phyloP scores from a whole-genome alignment of 306 rosid genomes.

The Sphenostylis stenocarpa region DNA sequence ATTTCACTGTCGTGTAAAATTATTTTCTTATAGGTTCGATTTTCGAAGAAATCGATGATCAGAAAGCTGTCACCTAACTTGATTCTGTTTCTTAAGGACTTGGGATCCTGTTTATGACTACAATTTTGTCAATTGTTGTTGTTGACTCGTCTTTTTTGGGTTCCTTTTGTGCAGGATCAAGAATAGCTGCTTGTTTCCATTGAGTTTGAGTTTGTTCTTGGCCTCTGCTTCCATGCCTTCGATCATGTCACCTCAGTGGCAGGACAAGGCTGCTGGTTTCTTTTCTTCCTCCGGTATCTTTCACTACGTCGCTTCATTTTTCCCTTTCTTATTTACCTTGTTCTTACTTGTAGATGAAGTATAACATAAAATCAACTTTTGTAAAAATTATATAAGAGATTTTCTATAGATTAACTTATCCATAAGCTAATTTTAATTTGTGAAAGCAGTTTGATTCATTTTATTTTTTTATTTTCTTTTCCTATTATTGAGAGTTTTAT shows the following conservation, averaged over 20 bases:
- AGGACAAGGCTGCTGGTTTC: conserved; percentile 84
- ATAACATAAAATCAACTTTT: neutral
- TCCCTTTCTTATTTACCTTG: conserved; percentile 12
- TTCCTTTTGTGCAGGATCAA: conserved; percentile 43
- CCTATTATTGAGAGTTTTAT: neutral
- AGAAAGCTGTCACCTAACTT: neutral
- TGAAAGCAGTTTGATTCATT: neutral
- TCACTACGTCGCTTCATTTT: neutral
- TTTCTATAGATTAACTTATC: neutral
- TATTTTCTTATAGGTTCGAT: neutral
- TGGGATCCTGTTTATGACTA: conserved; percentile 1
- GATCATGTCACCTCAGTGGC: conserved; percentile 74
- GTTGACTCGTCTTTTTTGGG: conserved; percentile 10
- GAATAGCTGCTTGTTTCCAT: conserved; percentile 31
- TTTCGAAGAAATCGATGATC: conserved; percentile 14
- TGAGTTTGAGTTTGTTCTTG: conserved; percentile 35
- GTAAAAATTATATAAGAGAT: neutral
- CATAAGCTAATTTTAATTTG: neutral
- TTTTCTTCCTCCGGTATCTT: conserved; percentile 81
- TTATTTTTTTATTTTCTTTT: neutral
- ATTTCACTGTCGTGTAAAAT: neutral
- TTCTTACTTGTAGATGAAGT: no score
- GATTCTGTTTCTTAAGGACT: neutral
- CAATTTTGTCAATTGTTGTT: conserved; percentile 11
- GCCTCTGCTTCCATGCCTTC: conserved; percentile 74